Evolutionary conservation across 73 alveolate genomes (phyloP).

Genomic region (Tetrahymena borealis): DNA sequence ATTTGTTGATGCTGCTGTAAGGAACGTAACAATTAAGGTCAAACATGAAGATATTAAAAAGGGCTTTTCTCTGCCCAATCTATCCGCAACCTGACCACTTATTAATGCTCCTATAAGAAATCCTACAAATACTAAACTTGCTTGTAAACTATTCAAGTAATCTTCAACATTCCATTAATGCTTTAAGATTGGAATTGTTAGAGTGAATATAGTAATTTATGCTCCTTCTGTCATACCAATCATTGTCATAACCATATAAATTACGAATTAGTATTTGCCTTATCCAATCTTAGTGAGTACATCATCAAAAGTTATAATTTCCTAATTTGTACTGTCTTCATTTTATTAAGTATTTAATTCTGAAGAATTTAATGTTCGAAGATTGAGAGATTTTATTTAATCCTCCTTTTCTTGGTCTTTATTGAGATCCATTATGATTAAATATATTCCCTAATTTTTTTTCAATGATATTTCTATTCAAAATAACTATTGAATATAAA

Average conservation of each 20-base stretch:
- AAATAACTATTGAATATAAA: too few relatives aligned
- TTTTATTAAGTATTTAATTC: not conserved
- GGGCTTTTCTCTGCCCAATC: constrained; percentile 29
- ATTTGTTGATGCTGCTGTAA: constrained; percentile 17
- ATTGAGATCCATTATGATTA: too few relatives aligned
- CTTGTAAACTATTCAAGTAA: constrained; percentile 2
- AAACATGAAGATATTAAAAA: constrained; percentile 1
- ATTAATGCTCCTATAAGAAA: constrained; percentile 34
- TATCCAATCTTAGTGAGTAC: constrained; percentile 24
- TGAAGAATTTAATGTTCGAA: not conserved
- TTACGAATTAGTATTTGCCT: constrained; percentile 8
- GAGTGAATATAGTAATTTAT: constrained; percentile 23
- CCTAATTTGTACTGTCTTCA: not conserved
- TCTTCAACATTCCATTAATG: constrained; percentile 24
- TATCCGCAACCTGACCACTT: constrained; percentile 33
- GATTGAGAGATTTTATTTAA: not conserved
- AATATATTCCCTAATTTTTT: too few relatives aligned
- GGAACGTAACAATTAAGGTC: constrained; percentile 5
- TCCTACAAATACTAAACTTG: constrained; percentile 33
- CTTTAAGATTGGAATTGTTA: constrained; percentile 26
- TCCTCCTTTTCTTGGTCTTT: too few relatives aligned
- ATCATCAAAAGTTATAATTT: constrained; percentile 20
- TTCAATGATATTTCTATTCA: too few relatives aligned
- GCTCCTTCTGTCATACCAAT: constrained; percentile 45
- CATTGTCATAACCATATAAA: not conserved